These are phyloP conservation scores for Trypanosoma mega DNA, from an alignment of 208 protist species.

Conservation along the genomic window DNA sequence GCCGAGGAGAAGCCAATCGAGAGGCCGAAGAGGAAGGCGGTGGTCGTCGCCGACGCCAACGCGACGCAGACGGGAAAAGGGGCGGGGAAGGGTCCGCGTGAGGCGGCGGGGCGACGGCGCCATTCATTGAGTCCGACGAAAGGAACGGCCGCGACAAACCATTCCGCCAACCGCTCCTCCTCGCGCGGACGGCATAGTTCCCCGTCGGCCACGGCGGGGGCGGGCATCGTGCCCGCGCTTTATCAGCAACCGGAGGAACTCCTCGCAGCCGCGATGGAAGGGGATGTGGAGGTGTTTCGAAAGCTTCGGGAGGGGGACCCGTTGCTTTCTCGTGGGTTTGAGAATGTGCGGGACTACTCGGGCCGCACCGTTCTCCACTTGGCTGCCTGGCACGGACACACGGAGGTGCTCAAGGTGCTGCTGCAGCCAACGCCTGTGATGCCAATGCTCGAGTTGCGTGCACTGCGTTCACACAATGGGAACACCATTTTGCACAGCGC, in stretches of 20 bases:
- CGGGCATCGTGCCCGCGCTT: constrained; percentile 17
- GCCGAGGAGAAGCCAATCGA: not conserved
- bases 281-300: constrained; percentile 43
- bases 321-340: constrained; percentile 57
- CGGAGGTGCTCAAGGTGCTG: constrained; percentile 60
- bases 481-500: constrained; percentile 82
- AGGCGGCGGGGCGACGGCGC: too few species aligned
- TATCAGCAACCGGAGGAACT: constrained; percentile 29
- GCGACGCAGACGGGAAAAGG: not conserved
- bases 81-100: too few species aligned
- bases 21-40: constrained; percentile 23
- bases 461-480: constrained; percentile 46
- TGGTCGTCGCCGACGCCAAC: not conserved
- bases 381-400: constrained; percentile 74
- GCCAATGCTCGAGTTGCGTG: constrained; percentile 54
- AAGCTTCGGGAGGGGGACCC: constrained; percentile 61
- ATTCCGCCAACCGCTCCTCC: constrained; percentile 10
- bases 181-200: constrained; percentile 19
- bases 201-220: constrained; percentile 23
- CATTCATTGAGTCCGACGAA: too few species aligned
- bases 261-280: constrained; percentile 42
- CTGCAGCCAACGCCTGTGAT: constrained; percentile 36
- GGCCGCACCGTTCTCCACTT: constrained; percentile 78
- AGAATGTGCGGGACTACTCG: constrained; percentile 63
- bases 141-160: not conserved